A percentile compares a stretch with the other conserved stretches of the same genome.
phyloP scores from a whole-genome alignment of 768 basidiomycete genomes.

The Auricularia cornea region DNA sequence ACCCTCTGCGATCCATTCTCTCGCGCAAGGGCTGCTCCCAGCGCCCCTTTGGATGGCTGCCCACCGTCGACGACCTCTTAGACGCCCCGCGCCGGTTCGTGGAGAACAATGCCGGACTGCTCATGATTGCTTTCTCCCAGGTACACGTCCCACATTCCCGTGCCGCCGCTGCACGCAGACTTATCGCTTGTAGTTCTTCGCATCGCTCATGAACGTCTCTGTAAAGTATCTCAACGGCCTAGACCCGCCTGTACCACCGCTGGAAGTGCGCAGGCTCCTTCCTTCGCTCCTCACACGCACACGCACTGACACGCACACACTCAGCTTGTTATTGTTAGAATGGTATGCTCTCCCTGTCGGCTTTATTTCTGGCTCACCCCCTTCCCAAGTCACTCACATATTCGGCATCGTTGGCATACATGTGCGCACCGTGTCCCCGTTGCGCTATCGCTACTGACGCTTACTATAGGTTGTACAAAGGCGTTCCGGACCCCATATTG shows the following conservation, averaged over 20 bases:
- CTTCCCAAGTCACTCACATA: slow-evolving; percentile 46
- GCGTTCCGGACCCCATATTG: slow-evolving; percentile 48
- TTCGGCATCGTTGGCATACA: slow-evolving; percentile 41
- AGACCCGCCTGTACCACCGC: slow-evolving; percentile 48
- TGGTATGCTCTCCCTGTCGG: slow-evolving; percentile 31
- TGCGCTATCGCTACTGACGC: slow-evolving; percentile 4
- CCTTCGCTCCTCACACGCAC: background rate
- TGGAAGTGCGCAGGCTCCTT: slow-evolving; percentile 38
- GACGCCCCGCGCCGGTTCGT: background rate
- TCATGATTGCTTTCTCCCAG: slow-evolving; percentile 49
- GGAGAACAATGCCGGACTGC: slow-evolving; percentile 45
- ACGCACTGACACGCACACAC: slow-evolving; percentile 3
- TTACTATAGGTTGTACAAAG: slow-evolving; percentile 27
- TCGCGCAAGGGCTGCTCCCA: background rate
- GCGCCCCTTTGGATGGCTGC: background rate
- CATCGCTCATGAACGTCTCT: slow-evolving; percentile 46
- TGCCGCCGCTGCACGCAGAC: background rate
- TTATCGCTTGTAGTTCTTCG: background rate
- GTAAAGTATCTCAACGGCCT: slow-evolving; percentile 56
- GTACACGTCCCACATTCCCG: slow-evolving; percentile 36
- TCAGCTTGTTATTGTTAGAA: slow-evolving; percentile 48
- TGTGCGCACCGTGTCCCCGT: slow-evolving; percentile 23
- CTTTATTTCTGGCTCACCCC: too few relatives aligned
- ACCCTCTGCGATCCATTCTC: background rate
- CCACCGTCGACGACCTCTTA: background rate